Base-by-base conservation (phyloP, 2,329 filamentous ascomycete species). In the Fusarium verticillioides region DNA sequence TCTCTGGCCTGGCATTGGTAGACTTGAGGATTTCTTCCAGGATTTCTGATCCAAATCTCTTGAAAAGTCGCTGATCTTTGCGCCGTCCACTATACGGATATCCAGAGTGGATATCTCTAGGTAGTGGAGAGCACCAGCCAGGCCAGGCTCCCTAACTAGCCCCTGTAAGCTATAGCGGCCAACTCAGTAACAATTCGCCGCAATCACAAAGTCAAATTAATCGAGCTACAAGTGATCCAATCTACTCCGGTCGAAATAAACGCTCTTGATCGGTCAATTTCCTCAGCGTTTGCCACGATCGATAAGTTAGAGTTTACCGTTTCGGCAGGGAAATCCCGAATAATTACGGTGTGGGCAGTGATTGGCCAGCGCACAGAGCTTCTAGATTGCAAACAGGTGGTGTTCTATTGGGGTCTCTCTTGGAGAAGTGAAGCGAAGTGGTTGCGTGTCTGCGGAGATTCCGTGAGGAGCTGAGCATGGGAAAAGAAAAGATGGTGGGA, bases 11-110 rank as follows among this genome's bases (percentile, higher is more conserved):
- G 52, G 52, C 32, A 37, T 26, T 65, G 58, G 28, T 32, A 56
- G 49, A 60, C 44, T 49, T 60, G 60, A 63, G 67, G 61, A 47
- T 21, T 44, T 21, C 53, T 69, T 74, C 63, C 64, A 73, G 49
- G 72, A 73, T 74, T 74, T 63, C 58, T 62, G 63, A 63, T 60
- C 69, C 65, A 66, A 68, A 46, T 58, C 46, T 69, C 57, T 72
- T 53, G 47, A 69, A 61, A 69, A 63, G 56, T 75, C 54, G 76
- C 76, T 77, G 77, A 78, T 78, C 76, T 75, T 54, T 75, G 54
- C 76, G 67, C 72, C 61, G 74, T 53, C 34, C 26, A 28, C 50
- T 54, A 19, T 30, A 10, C 36, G 9, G 36, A 37, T 37, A 19
- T 43, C 23, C 10, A 21, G n/a, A 36, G 21, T 28, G 42, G 56